These are phyloP conservation scores for Clarireedia monteithiana DNA, from an alignment of 2,329 filamentous ascomycete species.

Conservation along the genomic window DNA sequence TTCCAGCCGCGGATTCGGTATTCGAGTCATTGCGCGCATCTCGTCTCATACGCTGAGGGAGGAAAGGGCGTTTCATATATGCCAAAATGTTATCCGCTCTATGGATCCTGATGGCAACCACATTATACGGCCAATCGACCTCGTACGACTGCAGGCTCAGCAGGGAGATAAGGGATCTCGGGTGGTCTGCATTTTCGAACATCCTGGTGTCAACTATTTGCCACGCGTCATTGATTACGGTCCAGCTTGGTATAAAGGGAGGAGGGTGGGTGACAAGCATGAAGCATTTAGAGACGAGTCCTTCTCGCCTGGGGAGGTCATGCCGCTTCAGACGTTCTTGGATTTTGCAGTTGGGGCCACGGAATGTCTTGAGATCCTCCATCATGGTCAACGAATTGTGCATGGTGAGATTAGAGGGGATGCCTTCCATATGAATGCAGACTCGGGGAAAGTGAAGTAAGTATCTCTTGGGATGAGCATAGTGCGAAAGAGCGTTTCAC, in stretches of 20 bases:
- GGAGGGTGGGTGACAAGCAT: slow-evolving; percentile 41
- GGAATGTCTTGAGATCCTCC: slow-evolving; percentile 81
- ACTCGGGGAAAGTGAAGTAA: slow-evolving; percentile 60
- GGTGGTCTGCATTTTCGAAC: slow-evolving; percentile 73
- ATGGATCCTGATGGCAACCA: slow-evolving; percentile 68
- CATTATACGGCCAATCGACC: slow-evolving; percentile 73
- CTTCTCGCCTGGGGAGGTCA: slow-evolving; percentile 45
- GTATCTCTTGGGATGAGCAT: not conserved
- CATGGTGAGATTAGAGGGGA: slow-evolving; percentile 89
- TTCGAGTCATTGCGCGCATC: slow-evolving; percentile 64
- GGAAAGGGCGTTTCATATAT: slow-evolving; percentile 80
- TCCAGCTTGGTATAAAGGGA: slow-evolving; percentile 58
- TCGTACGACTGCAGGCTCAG: slow-evolving; percentile 62
- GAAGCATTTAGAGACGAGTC: slow-evolving; percentile 24
- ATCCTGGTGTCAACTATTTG: slow-evolving; percentile 67
- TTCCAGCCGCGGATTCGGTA: slow-evolving; percentile 22
- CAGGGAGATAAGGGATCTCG: slow-evolving; percentile 64
- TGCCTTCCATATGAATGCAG: slow-evolving; percentile 76
- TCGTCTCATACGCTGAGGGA: slow-evolving; percentile 77
- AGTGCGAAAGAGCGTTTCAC: no score
- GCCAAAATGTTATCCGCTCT: slow-evolving; percentile 61
- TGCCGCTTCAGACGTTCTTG: slow-evolving; percentile 70
- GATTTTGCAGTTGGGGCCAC: slow-evolving; percentile 87
- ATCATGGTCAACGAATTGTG: slow-evolving; percentile 77
- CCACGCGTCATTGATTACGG: slow-evolving; percentile 67